Evolutionary conservation across 1,284 basidiomycete species (phyloP), one percentile per base, ranked within the genome.

Genomic region (Filobasidium uniguttulatum): DNA sequence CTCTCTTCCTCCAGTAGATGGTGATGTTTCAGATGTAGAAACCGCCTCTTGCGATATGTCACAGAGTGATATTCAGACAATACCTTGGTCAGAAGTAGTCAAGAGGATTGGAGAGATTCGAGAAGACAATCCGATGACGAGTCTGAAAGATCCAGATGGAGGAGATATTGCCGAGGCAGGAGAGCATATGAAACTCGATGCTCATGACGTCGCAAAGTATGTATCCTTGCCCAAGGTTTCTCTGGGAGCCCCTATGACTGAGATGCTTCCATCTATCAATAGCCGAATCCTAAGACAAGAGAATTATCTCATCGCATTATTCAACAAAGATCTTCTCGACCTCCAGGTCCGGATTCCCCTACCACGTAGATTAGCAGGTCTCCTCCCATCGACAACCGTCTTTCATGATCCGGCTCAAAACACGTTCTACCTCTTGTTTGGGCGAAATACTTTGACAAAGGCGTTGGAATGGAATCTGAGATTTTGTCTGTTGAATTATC

Each of bases 1-100:
- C 23, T 3, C 14, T n/a, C 19, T 12, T 22, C 19, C 25, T 29
- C 15, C 23, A 14, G n/a, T 8, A 15, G 23, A 7, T 2, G 8
- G 17, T 28, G n/a, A 3, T 22, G 38, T 29, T 17, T 10, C 40
- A 44, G 31, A 29, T 33, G 43, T 19, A 19, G n/a, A 40, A 4
- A 12, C 22, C 5, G 10, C 26, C 37, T 82, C 55, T 33, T 41
- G 43, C 12, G 48, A 40, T 44, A 44, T 81, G 79, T 78, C 49
- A 75, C 81, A 96, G 89, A 83, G 80, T 52, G 93, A 99, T 66
- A 90, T 99, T 41, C 88, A 90, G 70, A 96, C 93, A 0, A 88
- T 98, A 37, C 83, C 91, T 0, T 99, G 93, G 93, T 81, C 87
- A 4, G 85, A 90, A 64, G 79, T 98, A 46, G 93, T 98, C 44